These are phyloP conservation scores for Sphaceloma murrayae DNA, from an alignment of 2,329 filamentous ascomycete species.

Conservation along the genomic window DNA sequence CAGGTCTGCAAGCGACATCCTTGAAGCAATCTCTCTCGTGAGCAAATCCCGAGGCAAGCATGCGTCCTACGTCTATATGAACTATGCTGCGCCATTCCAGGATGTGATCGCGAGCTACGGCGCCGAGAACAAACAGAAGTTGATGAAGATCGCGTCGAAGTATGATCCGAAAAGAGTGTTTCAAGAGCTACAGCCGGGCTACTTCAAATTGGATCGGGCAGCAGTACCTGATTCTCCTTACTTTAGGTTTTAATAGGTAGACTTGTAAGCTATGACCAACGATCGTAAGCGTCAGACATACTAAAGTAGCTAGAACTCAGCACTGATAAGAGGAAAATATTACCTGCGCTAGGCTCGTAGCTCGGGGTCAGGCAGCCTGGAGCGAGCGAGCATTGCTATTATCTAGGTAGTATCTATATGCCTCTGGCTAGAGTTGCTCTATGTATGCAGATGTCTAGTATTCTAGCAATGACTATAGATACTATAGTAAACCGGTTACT, in stretches of 20 bases:
- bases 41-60: slow-evolving; percentile 14
- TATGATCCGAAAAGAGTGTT: slow-evolving; percentile 22
- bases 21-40: slow-evolving; percentile 7
- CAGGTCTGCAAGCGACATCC: slow-evolving; percentile 16
- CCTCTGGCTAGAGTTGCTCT: too few species aligned
- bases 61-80: slow-evolving; percentile 20
- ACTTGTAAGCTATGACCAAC: too few species aligned
- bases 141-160: slow-evolving; percentile 19
- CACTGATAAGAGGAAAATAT: too few species aligned
- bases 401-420: too few species aligned
- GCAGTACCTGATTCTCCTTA: neutral
- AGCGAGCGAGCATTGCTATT: too few species aligned
- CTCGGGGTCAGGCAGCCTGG: too few species aligned
- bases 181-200: slow-evolving; percentile 21
- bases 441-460: too few species aligned
- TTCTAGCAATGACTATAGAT: too few species aligned
- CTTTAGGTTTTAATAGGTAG: slow-evolving; percentile 3
- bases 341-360: too few species aligned
- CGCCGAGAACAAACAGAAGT: slow-evolving; percentile 18
- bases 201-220: slow-evolving; percentile 20
- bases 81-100: slow-evolving; percentile 21
- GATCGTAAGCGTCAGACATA: too few species aligned
- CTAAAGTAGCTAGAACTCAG: too few species aligned
- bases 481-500: too few species aligned
- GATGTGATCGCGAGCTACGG: slow-evolving; percentile 22